Evolutionary conservation across 768 basidiomycete genomes (phyloP).

Genomic region (Kwoniella europaea): DNA sequence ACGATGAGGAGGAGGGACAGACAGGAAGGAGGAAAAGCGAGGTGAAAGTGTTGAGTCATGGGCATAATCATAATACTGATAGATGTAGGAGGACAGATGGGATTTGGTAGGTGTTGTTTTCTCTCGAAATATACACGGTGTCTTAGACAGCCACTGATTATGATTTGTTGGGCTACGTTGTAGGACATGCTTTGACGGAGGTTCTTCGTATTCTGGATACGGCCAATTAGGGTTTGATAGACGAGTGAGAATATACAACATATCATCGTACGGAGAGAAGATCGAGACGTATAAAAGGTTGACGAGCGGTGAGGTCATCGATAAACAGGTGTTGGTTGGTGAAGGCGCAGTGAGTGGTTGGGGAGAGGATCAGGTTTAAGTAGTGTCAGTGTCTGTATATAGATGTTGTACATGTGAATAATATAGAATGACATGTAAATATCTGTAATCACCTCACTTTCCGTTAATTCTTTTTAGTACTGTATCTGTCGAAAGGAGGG

Average conservation of each 20-base stretch:
- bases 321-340: constrained; percentile 52
- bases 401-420: background rate
- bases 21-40: constrained; percentile 62
- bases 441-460: too few relatives aligned
- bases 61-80: constrained; percentile 88
- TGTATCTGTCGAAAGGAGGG: too few relatives aligned
- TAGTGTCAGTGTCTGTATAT: background rate
- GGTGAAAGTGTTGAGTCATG: constrained; percentile 87
- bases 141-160: too few relatives aligned
- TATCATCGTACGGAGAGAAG: constrained; percentile 88
- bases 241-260: constrained; percentile 83
- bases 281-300: constrained; percentile 82
- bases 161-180: too few relatives aligned
- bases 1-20: constrained; percentile 61
- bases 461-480: too few relatives aligned
- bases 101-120: constrained; percentile 75
- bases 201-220: constrained; percentile 55
- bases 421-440: too few relatives aligned
- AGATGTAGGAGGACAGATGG: constrained; percentile 83
- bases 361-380: constrained; percentile 28
- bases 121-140: too few relatives aligned
- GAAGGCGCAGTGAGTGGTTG: constrained; percentile 35
- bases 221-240: constrained; percentile 75
- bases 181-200: constrained; percentile 52
- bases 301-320: constrained; percentile 49